Base-by-base conservation (phyloP, 208 protist genomes). In the Acanthamoeba royreba region DNA sequence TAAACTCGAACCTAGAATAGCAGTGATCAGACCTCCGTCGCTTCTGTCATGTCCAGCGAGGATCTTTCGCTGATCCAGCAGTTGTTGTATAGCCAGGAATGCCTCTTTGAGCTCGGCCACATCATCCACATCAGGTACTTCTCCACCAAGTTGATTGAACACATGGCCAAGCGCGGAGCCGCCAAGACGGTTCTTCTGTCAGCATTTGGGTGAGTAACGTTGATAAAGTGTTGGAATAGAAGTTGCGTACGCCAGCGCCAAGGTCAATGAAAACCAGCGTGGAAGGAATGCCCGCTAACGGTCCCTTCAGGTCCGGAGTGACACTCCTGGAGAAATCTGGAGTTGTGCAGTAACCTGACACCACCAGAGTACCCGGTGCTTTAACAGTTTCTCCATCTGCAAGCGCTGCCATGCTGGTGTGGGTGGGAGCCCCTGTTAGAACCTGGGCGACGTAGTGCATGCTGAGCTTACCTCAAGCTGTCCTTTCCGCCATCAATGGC, bases 401-500 rank as follows among this genome's bases (percentile, higher is more conserved):
- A 25, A 83, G 40, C 31, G 88, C 88, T 7, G 88, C 88, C 88
- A 93, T 93, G 61, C 88, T 93, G n/a, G n/a, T n/a, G n/a, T n/a
- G n/a, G n/a, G n/a, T n/a, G n/a, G n/a, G n/a, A n/a, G n/a, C n/a
- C n/a, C n/a, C n/a, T n/a, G n/a, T n/a, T n/a, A n/a, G n/a, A n/a
- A n/a, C n/a, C n/a, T n/a, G n/a, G n/a, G n/a, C n/a, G n/a, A n/a
- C n/a, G n/a, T n/a, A n/a, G n/a, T n/a, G n/a, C n/a, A n/a, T n/a
- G n/a, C n/a, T n/a, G n/a, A n/a, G n/a, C n/a, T n/a, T n/a, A 94
- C 72, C 92, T 95, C 1, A 98, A 90, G 42, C 93, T 96, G 92
- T 98, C 97, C 92, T 97, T 97, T 31, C 97, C 97, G 72, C 97
- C 97, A 92, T 98, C 97, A 43, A 98, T 96, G 13, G 96, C 96